Conservation (phyloP, 768 basidiomycete species). For the Crucibulum laeve region DNA sequence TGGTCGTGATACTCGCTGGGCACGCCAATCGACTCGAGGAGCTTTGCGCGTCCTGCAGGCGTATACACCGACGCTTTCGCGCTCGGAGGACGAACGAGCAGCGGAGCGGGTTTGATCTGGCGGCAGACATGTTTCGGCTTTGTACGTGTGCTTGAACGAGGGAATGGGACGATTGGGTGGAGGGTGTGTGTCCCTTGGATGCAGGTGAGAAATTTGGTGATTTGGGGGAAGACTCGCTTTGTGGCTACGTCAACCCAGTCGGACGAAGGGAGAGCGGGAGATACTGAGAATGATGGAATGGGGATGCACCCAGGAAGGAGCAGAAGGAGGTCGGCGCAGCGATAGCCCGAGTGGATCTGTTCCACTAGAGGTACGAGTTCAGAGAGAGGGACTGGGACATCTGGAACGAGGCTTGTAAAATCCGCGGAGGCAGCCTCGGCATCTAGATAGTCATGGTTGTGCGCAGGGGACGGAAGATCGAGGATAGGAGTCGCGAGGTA, state of each 20-base stretch:
- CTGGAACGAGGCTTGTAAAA: constrained; percentile 33
- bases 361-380: constrained; percentile 56
- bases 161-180: constrained; percentile 39
- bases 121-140: constrained; percentile 23
- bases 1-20: constrained; percentile 46
- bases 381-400: constrained; percentile 47
- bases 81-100: constrained; percentile 64
- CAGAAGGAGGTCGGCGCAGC: constrained; percentile 66
- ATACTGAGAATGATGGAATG: constrained; percentile 62
- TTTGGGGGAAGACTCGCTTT: constrained; percentile 40
- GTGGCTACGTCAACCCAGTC: constrained; percentile 54
- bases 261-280: constrained; percentile 54
- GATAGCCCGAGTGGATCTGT: constrained; percentile 63
- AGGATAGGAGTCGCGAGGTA: constrained; percentile 59
- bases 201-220: constrained; percentile 36
- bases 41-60: constrained; percentile 39
- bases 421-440: constrained; percentile 5
- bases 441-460: too few relatives aligned
- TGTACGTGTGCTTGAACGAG: constrained; percentile 1
- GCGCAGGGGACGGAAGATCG: constrained; percentile 26
- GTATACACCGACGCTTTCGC: constrained; percentile 41
- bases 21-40: constrained; percentile 59
- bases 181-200: constrained; percentile 24
- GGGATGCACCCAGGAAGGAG: constrained; percentile 73
- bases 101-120: constrained; percentile 46